Evolutionary conservation across 2,329 filamentous ascomycete genomes (phyloP), one percentile per base, ranked within the genome.

Genomic region (Eutypa lata): DNA sequence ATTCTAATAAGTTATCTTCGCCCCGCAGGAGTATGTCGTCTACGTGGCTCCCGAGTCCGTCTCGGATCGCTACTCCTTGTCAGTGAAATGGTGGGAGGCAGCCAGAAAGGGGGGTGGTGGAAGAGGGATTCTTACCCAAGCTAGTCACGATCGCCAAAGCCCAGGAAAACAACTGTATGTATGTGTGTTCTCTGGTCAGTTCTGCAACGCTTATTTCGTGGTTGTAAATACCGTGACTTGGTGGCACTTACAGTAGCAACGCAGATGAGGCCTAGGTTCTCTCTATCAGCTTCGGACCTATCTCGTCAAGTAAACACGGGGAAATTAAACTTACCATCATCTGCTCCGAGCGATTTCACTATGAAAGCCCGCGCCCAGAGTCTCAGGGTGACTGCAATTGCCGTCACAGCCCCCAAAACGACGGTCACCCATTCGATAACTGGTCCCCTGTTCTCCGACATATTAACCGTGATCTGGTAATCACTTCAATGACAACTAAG

Each of bases 11-110:
- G 54, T 62, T 60, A 14, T 49, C 35, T 13, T n/a, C 47, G 2
- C 52, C 54, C 22, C 40, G 37, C 2, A 42, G 72, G 14, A 56
- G 61, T 0, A 65, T 52, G 3, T 21, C 52, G n/a, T 18, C 42
- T 8, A 56, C 35, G 49, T 56, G 52, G 19, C 42, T 46, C 19
- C 54, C 54, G 22, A 56, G 52, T 16, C 54, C 54, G 28, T 52
- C 51, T 18, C 54, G 33, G 18, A 56, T 51, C 10, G 54, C 54
- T 13, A 49, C n/a, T 35, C 8, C 13, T 38, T 5, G 35, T 38
- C 13, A 38, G 35, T 35, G n/a, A n/a, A n/a, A n/a, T n/a, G n/a
- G n/a, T n/a, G n/a, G n/a, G n/a, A n/a, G n/a, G n/a, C n/a, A n/a
- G n/a, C n/a, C n/a, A n/a, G n/a, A n/a, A n/a, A n/a, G n/a, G n/a